Percentiles rank a stretch among this genome's conserved stretches.
Evolutionary conservation across 1,284 basidiomycete genomes (phyloP).

Genomic region (Trichosporon inkin): DNA sequence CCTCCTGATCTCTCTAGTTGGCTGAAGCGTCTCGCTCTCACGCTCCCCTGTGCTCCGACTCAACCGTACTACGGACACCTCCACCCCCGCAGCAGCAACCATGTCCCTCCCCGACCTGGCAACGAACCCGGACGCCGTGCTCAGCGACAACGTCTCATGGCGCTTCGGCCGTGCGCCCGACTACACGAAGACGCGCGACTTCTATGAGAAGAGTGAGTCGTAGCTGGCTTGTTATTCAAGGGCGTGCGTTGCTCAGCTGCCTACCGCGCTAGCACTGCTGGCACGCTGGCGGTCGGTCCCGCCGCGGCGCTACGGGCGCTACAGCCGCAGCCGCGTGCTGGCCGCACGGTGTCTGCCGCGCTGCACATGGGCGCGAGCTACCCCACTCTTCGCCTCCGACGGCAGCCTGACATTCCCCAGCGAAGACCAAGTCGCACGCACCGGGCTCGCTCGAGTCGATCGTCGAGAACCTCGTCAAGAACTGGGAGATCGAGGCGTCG

Average conservation of each 20-base stretch:
- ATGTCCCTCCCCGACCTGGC: constrained; percentile 20
- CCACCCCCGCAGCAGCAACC: background rate
- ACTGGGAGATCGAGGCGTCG: constrained; percentile 25
- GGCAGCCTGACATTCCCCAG: constrained; percentile 2
- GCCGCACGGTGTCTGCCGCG: background rate
- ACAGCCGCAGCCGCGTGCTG: background rate
- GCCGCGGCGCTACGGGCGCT: background rate
- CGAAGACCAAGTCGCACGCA: constrained; percentile 15
- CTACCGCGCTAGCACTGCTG: background rate
- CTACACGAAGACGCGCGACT: constrained; percentile 20
- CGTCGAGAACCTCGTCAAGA: constrained; percentile 24
- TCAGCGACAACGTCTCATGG: constrained; percentile 18
- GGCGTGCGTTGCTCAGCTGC: background rate
- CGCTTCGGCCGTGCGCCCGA: constrained; percentile 17
- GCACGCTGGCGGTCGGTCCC: background rate
- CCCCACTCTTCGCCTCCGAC: background rate
- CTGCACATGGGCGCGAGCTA: too few relatives aligned
- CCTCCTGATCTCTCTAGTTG: background rate
- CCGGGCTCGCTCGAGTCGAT: constrained; percentile 19
- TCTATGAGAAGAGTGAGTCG: constrained; percentile 19
- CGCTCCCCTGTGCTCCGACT: background rate
- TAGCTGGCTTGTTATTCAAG: background rate
- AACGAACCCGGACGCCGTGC: constrained; percentile 22
- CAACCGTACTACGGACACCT: too few relatives aligned
- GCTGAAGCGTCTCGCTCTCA: too few relatives aligned